Evolutionary conservation across 805 yeast species (phyloP).

Genomic region (Yarrowia sp.): DNA sequence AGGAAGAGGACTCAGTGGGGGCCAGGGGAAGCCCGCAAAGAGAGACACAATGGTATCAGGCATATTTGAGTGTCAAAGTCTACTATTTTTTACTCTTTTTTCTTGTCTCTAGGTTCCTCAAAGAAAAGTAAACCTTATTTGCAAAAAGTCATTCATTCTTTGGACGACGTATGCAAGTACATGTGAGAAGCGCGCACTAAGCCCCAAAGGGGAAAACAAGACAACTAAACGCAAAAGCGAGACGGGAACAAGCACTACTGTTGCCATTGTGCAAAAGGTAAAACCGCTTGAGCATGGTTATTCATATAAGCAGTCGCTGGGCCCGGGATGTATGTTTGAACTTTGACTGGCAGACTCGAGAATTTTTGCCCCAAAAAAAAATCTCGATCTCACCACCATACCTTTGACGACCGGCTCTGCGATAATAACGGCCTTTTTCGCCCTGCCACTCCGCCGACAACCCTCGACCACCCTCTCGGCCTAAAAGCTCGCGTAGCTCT

Average conservation of each 20-base stretch:
- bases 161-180: conserved; percentile 8
- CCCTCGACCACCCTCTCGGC: not conserved
- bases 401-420: not conserved
- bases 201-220: conserved; percentile 13
- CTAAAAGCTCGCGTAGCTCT: not conserved
- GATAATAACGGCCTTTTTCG: too few species aligned
- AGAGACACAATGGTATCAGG: not conserved
- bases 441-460: not conserved
- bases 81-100: not conserved
- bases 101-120: not conserved
- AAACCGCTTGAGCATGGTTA: not conserved
- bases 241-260: not conserved
- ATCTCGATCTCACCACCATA: not conserved
- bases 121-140: not conserved
- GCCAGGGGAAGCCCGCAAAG: not conserved
- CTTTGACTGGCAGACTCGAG: not conserved
- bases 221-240: not conserved
- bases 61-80: not conserved
- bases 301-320: conserved; percentile 11
- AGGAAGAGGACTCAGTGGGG: not conserved
- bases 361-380: not conserved
- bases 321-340: not conserved
- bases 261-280: conserved; percentile 9
- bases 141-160: conserved; percentile 9
- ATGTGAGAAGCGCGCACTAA: conserved; percentile 16